phyloP scores from a whole-genome alignment of 116 monocot genomes.

The Posidonia oceanica region DNA sequence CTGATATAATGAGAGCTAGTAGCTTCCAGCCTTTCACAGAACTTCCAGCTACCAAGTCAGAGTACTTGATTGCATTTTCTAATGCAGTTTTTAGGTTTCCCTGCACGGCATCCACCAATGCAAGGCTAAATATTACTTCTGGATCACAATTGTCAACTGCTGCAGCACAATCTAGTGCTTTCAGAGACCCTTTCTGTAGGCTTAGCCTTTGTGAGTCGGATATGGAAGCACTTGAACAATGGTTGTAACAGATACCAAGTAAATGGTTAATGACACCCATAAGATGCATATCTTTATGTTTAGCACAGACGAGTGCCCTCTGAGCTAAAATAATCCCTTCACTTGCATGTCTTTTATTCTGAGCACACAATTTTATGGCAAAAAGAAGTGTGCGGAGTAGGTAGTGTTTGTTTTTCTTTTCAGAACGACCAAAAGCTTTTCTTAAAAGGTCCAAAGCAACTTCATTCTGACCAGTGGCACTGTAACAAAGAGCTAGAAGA shows the following conservation, averaged over 20 bases:
- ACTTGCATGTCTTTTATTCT: conserved; percentile 22
- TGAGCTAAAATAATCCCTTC: conserved; percentile 45
- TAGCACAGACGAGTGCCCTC: conserved; percentile 24
- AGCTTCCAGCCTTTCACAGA: conserved; percentile 62
- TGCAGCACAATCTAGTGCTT: conserved; percentile 27
- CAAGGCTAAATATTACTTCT: conserved; percentile 49
- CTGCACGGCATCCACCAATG: conserved; percentile 43
- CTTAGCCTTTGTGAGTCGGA: conserved; percentile 41
- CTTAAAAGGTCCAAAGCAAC: conserved; percentile 59
- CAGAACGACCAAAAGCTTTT: conserved; percentile 28
- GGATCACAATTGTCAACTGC: conserved; percentile 37
- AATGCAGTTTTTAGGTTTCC: conserved; percentile 40
- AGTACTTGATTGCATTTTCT: conserved; percentile 33
- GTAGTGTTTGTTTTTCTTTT: conserved; percentile 31
- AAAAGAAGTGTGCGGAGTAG: conserved; percentile 42
- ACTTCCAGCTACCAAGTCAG: conserved; percentile 51
- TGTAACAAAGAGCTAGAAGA: conserved; percentile 65
- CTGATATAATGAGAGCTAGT: conserved; percentile 45
- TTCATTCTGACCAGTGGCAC: conserved; percentile 47
- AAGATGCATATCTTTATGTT: conserved; percentile 23
- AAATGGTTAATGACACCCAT: conserved; percentile 36
- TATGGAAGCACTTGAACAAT: conserved; percentile 27
- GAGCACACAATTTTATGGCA: conserved; percentile 51
- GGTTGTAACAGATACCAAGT: conserved; percentile 49
- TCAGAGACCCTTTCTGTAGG: conserved; percentile 37